Evolutionary conservation across 78 protist genomes (phyloP).

Genomic region (Cavenderia fasciculata): DNA sequence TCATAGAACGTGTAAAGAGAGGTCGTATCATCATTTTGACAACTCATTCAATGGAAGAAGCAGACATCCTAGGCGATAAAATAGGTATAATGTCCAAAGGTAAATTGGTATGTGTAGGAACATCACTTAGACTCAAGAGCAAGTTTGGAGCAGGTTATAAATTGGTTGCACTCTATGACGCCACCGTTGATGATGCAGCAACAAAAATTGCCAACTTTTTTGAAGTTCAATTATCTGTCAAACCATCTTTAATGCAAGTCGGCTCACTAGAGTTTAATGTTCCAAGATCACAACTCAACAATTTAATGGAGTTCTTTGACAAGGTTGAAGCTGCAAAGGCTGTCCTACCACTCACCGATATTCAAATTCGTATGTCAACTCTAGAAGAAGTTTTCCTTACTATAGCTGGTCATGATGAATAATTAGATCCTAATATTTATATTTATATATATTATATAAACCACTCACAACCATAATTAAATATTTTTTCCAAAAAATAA

Average conservation of each 20-base stretch:
- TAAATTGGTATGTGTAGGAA: slow-evolving; percentile 74
- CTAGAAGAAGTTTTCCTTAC: slow-evolving; percentile 51
- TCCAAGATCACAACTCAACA: neutral
- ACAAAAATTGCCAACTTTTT: neutral
- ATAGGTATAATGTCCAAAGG: slow-evolving; percentile 88
- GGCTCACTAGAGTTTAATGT: slow-evolving; percentile 9
- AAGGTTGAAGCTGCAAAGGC: neutral
- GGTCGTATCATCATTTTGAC: slow-evolving; percentile 82
- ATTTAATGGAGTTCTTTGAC: neutral
- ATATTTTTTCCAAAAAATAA: too few species aligned
- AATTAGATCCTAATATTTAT: too few species aligned
- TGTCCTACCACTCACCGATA: neutral
- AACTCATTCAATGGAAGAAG: slow-evolving; percentile 90
- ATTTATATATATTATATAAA: too few species aligned
- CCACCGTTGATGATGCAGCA: neutral
- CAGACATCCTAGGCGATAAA: slow-evolving; percentile 79
- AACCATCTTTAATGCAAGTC: neutral
- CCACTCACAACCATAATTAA: too few species aligned
- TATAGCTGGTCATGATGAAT: slow-evolving; percentile 43
- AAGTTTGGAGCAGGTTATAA: slow-evolving; percentile 88
- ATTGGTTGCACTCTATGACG: slow-evolving; percentile 3
- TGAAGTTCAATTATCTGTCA: neutral
- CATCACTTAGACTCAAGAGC: slow-evolving; percentile 76
- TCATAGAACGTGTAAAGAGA: slow-evolving; percentile 7
- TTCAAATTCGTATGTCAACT: slow-evolving; percentile 21